Evolutionary conservation across 2,329 filamentous ascomycete genomes (phyloP), one percentile per base, ranked within the genome.

Genomic region (Sporothrix phasma): DNA sequence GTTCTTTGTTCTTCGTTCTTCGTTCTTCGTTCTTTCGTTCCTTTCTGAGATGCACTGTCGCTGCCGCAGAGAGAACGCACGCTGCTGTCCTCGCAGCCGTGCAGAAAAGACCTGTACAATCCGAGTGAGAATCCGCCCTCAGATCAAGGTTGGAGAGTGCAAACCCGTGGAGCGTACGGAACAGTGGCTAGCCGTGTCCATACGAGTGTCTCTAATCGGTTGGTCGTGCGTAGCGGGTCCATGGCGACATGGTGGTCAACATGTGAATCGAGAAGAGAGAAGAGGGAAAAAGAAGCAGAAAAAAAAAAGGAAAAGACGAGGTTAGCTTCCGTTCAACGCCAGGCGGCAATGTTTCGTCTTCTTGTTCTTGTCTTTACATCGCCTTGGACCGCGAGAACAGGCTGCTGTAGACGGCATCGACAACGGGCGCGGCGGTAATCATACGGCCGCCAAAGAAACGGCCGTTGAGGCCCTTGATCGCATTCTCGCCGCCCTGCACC

Each of bases 321-420:
- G 81, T 83, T 84, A 84, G 81, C 79, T 75, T 79, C 79, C 82
- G 58, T 79, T 80, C 82, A 8, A 26, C 19, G 19, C 26, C 22
- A 47, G 37, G 11, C 49, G 31, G 8, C 15, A 10, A 37, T 37
- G 34, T 1, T 37, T n/a, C n/a, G n/a, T n/a, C n/a, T n/a, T n/a
- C n/a, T n/a, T n/a, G n/a, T n/a, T n/a, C n/a, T n/a, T n/a, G n/a
- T n/a, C n/a, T n/a, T 53, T 79, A 92, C 71, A 92, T 89, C 76
- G 88, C 88, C 77, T 89, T 89, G 71, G 88, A 90, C 75, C 89
- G 88, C 77, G 88, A 89, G 81, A 94, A 96, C 78, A 96, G 85
- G 83, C 89, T 95, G 85, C 90, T 94, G 86, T 97, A 99, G 79
- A 99, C 91, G 73, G 93, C 93, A 78, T 99, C 94, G 76, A 97